Evolutionary conservation across 768 basidiomycete genomes (phyloP).

Genomic region (Auriscalpium orientale): DNA sequence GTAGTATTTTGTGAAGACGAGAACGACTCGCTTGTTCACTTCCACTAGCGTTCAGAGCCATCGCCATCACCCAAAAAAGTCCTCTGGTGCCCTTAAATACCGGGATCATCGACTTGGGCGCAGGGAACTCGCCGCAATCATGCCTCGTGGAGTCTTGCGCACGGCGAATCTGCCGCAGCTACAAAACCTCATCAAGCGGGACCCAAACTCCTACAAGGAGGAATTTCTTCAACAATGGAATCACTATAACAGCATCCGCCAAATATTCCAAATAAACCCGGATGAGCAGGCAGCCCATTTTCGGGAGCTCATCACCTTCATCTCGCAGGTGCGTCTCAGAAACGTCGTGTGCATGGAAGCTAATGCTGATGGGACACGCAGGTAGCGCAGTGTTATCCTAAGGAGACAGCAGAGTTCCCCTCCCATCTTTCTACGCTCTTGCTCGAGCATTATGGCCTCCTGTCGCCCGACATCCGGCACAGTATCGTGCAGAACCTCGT

Average conservation of each 20-base stretch:
- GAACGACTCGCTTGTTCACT: too few species aligned
- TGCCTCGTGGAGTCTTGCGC: slow-evolving; percentile 68
- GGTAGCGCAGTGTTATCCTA: slow-evolving; percentile 92
- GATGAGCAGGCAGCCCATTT: slow-evolving; percentile 83
- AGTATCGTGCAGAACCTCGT: slow-evolving; percentile 86
- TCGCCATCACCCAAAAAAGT: too few species aligned
- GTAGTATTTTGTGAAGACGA: too few species aligned
- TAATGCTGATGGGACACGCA: slow-evolving; percentile 17
- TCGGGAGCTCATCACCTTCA: slow-evolving; percentile 82
- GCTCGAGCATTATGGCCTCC: slow-evolving; percentile 66
- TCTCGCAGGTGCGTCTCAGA: slow-evolving; percentile 60
- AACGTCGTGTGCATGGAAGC: not conserved
- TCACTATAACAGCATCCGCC: slow-evolving; percentile 81
- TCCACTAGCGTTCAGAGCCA: too few species aligned
- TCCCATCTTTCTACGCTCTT: slow-evolving; percentile 71
- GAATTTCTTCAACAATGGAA: slow-evolving; percentile 97
- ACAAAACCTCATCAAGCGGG: slow-evolving; percentile 95
- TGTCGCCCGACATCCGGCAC: slow-evolving; percentile 77
- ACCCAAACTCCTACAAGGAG: slow-evolving; percentile 83
- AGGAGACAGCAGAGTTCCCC: slow-evolving; percentile 83
- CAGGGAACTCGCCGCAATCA: slow-evolving; percentile 7
- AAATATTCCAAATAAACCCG: slow-evolving; percentile 78
- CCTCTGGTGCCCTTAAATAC: too few species aligned
- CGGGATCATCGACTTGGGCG: too few species aligned
- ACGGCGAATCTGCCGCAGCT: slow-evolving; percentile 90